Base-by-base conservation (phyloP, 192 early-diverging fungal species). In the Podila epicladia region DNA sequence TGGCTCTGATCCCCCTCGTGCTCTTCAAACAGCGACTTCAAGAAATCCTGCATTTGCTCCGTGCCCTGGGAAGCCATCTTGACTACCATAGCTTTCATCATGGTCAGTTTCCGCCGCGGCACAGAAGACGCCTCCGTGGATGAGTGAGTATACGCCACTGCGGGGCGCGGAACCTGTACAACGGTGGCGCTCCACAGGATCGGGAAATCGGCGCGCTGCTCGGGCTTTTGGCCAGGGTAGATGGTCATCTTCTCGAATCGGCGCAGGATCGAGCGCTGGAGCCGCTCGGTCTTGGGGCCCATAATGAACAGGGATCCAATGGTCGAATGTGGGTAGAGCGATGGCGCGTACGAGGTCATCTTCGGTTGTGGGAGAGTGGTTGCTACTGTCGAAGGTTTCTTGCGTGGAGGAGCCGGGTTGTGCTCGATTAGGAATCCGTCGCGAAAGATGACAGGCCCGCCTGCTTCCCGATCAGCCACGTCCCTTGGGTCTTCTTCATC, bases 291-390 rank as follows among this genome's bases (percentile, higher is more conserved):
- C 57, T 80, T 80, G 12, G 84, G 85, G 15, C 89, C 91, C 66
- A 91, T 75, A 51, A 93, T 74, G 59, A 92, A 87, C 4, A 93
- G 65, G 26, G 88, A 91, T 13, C 89, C 91, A 70, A 89, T 91
- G 50, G 90, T 91, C 9, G 86, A 83, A 60, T 91, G 91, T 3
- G 87, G 87, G 35, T 77, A 72, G 50, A 93, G 72, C 13, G 87
- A 74, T 5, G 84, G 37, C 29, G 85, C 86, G 64, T 89, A 92
- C 8, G 89, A 84, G 19, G 85, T 87, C 32, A 80, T 73, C 49
- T 73, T 73, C 6, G 77, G 77, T 15, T 26, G 9, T 8, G 57
- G 28, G 24, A 67, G 24, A 1, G 37, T 38, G 15, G 20, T 15
- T 22, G n/a, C 33, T 37, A 12, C 31, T 53, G 31, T 73, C 28